Base-by-base conservation (phyloP, 352 stramenopile genomes). In the Phytophthora idaei region DNA sequence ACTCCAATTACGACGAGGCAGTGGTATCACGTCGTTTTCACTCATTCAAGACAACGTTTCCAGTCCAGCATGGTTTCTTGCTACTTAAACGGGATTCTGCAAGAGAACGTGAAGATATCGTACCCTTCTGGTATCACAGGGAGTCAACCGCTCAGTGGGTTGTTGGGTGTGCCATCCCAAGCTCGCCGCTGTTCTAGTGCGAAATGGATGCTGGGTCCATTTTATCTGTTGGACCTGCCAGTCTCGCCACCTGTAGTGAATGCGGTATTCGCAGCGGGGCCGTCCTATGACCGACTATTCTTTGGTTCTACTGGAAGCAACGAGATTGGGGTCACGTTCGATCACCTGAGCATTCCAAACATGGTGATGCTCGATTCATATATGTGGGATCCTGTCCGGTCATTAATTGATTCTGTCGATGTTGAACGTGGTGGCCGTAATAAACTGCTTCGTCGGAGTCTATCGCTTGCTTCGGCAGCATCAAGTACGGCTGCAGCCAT, bases 41-140 rank as follows among this genome's bases (percentile, higher is more conserved):
- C 85, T 21, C 85, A 93, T 57, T 67, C 81, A 12, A 78, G 70
- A 25, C 85, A 93, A 44, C 77, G 85, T 11, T 93, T 93, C 50
- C 85, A 93, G 52, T 83, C 83, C 10, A 91, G 81, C 29, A 81
- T 83, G 29, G 77, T 77, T 28, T 82, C 73, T 12, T 81, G 82
- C 6, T 91, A 88, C 39, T 50, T 93, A 7, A 81, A 93, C 29
- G 85, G 85, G 1, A 51, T 90, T 51, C 46, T 90, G 12, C 79
- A 89, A 57, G 85, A 93, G 46, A 85, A 71, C 4, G 71, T 77
- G n/a, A 93, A 91, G 44, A 83, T 90, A 7, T 89, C 82, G 7
- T 91, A 85, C 36, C 85, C 85, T 1, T 84, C 81, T n/a, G 77
- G 74, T 29, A 71, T 89, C 31, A 64, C 64, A 10, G 76, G 63